Base-by-base conservation (phyloP, 805 yeast genomes). In the Metschnikowia chrysomelidarum region DNA sequence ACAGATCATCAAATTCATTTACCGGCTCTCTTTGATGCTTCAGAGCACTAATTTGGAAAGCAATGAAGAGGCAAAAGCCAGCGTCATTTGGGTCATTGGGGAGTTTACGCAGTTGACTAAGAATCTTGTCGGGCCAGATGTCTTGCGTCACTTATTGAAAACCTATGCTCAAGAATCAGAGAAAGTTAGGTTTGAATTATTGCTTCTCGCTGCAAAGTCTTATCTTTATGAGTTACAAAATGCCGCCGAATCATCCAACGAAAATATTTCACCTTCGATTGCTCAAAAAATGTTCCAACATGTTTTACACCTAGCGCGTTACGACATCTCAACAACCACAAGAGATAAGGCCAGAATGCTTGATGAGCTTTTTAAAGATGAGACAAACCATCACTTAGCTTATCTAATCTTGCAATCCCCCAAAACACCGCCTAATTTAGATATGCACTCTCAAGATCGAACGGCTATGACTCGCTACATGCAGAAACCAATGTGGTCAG, bases 61-160 rank as follows among this genome's bases (percentile, higher is more conserved):
- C n/a, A 62, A 56, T 12, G 46, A 54, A 14, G 64, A 58, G 12
- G 94, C 98, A 0, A 76, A 80, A 46, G 87, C 95, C 1, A 83
- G 91, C 30, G 80, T 89, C 8, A 71, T 91, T 5, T 93, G 98
- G 98, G 69, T 91, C 7, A 73, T 91, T 34, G 96, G 98, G 4
- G 97, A 93, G 52, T 82, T 80, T 53, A 69, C 81, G 0, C 54
- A 46, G 19, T 49, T 51, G 8, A 54, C 57, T 14, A 39, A 55
- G 17, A 64, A 62, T 24, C 44, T 54, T 17, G 58, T 85, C 32
- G 81, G 89, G 3, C 89, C 94, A 0, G 96, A 91, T 53, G 73
- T 87, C 2, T 62, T 87, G 36, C 69, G 96, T 34, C 60, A 64
- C 10, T 59, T 84, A 24, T 57, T 81, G 6, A 69, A 69, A 19